Conservation (phyloP, 371 early-diverging fungal species). For the Nosema muscidifuracis region DNA sequence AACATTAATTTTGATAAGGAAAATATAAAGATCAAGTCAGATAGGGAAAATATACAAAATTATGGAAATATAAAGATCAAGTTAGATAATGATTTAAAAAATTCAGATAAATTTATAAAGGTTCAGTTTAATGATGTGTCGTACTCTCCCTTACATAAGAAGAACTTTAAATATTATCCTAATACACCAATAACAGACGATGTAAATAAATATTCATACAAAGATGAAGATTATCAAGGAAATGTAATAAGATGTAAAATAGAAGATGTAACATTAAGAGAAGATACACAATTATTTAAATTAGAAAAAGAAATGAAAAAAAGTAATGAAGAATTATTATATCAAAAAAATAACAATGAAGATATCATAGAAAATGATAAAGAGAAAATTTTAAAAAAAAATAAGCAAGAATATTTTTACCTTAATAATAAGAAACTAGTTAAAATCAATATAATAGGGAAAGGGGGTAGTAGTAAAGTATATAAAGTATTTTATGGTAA, state of each 20-base stretch:
- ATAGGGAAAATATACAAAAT: too few relatives aligned
- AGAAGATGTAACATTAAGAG: not conserved
- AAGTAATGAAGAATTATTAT: not conserved
- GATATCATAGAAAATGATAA: not conserved
- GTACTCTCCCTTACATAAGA: not conserved
- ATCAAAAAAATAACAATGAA: not conserved
- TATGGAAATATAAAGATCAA: not conserved
- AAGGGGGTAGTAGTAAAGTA: slow-evolving; percentile 79
- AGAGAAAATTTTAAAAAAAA: not conserved
- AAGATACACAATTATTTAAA: not conserved
- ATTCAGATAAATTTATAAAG: too few relatives aligned
- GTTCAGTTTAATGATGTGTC: not conserved
- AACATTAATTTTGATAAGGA: not conserved
- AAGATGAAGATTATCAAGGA: not conserved
- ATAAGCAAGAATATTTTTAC: slow-evolving; percentile 10
- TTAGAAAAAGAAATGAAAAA: too few relatives aligned
- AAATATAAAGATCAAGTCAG: not conserved
- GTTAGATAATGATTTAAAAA: not conserved
- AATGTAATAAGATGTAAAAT: slow-evolving; percentile 5
- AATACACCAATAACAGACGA: not conserved
- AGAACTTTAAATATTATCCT: not conserved
- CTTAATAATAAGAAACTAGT: slow-evolving; percentile 44
- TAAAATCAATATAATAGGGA: slow-evolving; percentile 66
- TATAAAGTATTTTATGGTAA: slow-evolving; percentile 71
- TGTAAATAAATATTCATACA: slow-evolving; percentile 6